phyloP scores from a whole-genome alignment of 345 rosid species.

The Stellera chamaejasme region DNA sequence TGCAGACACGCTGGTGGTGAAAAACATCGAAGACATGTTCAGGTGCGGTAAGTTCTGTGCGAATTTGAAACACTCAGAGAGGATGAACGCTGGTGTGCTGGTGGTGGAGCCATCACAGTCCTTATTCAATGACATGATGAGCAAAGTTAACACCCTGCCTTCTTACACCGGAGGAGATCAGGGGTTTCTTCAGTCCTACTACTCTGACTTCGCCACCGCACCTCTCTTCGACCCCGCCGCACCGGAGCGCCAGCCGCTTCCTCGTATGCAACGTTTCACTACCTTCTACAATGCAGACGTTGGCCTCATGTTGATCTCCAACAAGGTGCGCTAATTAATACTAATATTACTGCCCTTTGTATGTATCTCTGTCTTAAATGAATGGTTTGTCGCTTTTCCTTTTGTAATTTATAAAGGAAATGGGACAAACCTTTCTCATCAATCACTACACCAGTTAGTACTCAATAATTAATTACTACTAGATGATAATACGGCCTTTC shows the following conservation, averaged over 20 bases:
- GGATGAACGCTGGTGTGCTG: conserved; percentile 88
- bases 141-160: conserved; percentile 57
- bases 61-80: conserved; percentile 83
- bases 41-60: conserved; percentile 75
- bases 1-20: conserved; percentile 88
- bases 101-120: conserved; percentile 77
- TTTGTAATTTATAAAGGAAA: too few relatives aligned
- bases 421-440: too few relatives aligned
- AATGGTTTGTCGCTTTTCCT: too few relatives aligned
- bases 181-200: conserved; percentile 76
- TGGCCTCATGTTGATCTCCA: conserved; percentile 91
- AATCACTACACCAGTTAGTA: too few relatives aligned
- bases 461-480: too few relatives aligned
- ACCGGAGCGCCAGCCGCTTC: conserved; percentile 44
- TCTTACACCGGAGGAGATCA: conserved; percentile 93
- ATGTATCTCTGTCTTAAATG: too few relatives aligned
- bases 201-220: conserved; percentile 59
- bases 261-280: conserved; percentile 78
- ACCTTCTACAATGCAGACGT: conserved; percentile 85
- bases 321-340: conserved; percentile 37
- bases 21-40: conserved; percentile 72
- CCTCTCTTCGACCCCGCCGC: conserved; percentile 63
- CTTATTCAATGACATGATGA: conserved; percentile 68
- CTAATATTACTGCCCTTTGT: background rate
- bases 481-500: too few relatives aligned